These are phyloP conservation scores for Entelexis paramagnoliae DNA, from an alignment of 1,139 yeast genomes.

Conservation along the genomic window DNA sequence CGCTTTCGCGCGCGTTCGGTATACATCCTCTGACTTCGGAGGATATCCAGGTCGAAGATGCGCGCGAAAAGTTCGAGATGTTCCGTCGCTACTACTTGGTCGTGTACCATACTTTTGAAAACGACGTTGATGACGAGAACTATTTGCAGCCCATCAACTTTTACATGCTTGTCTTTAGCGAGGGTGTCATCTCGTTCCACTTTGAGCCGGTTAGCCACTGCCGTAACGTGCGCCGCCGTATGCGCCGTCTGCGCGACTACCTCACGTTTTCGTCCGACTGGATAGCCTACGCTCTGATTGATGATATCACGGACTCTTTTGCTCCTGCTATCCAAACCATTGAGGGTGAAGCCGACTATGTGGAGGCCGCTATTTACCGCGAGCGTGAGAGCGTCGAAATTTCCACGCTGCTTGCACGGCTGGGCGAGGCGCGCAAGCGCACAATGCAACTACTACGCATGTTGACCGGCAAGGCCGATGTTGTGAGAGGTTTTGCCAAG, in stretches of 20 bases:
- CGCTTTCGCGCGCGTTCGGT: slow-evolving; percentile 78
- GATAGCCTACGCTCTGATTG: slow-evolving; percentile 87
- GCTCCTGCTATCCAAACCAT: slow-evolving; percentile 82
- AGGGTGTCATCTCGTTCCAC: slow-evolving; percentile 78
- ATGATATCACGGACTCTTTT: slow-evolving; percentile 88
- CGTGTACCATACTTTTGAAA: slow-evolving; percentile 87
- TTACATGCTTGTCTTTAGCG: slow-evolving; percentile 75
- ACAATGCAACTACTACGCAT: slow-evolving; percentile 89
- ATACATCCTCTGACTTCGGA: slow-evolving; percentile 94
- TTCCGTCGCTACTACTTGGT: slow-evolving; percentile 84
- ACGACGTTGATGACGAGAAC: slow-evolving; percentile 38
- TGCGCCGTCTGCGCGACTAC: slow-evolving; percentile 78
- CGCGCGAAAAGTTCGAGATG: slow-evolving; percentile 88
- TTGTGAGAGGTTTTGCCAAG: slow-evolving; percentile 92
- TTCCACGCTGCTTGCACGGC: slow-evolving; percentile 52
- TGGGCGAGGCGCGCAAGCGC: slow-evolving; percentile 80
- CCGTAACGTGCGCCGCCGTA: slow-evolving; percentile 82
- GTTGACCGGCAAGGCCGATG: slow-evolving; percentile 91
- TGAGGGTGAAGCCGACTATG: slow-evolving; percentile 84
- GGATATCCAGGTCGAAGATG: slow-evolving; percentile 86
- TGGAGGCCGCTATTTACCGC: slow-evolving; percentile 71
- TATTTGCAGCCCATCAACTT: slow-evolving; percentile 80
- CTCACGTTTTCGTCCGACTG: slow-evolving; percentile 84
- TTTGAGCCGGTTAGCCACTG: slow-evolving; percentile 73
- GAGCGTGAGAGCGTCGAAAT: slow-evolving; percentile 13